Conservation (phyloP, 2,329 filamentous ascomycete species). For the Fusarium siculi region DNA sequence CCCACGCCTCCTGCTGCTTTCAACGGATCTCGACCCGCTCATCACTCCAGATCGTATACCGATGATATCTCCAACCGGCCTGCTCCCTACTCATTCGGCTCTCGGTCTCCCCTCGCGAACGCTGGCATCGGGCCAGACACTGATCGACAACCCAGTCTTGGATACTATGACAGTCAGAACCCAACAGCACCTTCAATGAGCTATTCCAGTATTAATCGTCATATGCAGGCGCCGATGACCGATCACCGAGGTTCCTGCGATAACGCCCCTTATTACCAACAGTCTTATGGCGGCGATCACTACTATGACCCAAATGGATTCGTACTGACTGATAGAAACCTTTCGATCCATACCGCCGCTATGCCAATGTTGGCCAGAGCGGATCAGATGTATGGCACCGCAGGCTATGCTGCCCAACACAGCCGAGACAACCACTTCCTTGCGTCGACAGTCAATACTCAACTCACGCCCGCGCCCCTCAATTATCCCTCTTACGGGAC, state of each 20-base stretch:
- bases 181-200: conserved; percentile 26
- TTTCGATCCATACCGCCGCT: not conserved
- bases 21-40: conserved; percentile 13
- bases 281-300: not conserved
- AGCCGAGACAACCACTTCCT: not conserved
- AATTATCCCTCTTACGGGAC: not conserved
- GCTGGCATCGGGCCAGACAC: conserved; percentile 9
- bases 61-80: conserved; percentile 5
- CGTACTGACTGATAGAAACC: conserved; percentile 17
- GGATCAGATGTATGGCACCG: not conserved
- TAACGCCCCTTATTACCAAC: conserved; percentile 7
- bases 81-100: conserved; percentile 7
- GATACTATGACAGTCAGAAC: conserved; percentile 41
- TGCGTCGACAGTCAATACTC: not conserved
- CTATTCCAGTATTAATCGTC: conserved; percentile 35
- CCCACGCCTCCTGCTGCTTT: conserved; percentile 25
- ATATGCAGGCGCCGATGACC: conserved; percentile 33
- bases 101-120: conserved; percentile 13
- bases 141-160: conserved; percentile 34
- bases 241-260: conserved; percentile 28
- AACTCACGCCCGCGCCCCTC: not conserved
- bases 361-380: not conserved
- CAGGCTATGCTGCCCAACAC: not conserved
- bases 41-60: conserved; percentile 20
- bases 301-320: conserved; percentile 8